Evolutionary conservation across 2,329 filamentous ascomycete genomes (phyloP), one percentile per base, ranked within the genome.

Genomic region (Neurospora sp.): DNA sequence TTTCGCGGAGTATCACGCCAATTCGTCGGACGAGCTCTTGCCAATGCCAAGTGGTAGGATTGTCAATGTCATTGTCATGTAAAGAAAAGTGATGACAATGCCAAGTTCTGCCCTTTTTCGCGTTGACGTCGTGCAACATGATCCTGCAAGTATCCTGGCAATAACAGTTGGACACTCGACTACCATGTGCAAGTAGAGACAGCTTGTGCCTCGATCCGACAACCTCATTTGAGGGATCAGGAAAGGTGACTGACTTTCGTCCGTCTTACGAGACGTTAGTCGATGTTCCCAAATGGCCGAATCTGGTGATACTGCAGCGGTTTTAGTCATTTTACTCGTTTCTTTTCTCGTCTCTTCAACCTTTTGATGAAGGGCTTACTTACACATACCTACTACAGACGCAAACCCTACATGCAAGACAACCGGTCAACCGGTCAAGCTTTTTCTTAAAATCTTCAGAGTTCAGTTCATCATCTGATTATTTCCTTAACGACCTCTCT

Each of bases 401-500:
- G 43, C 4, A 23, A 3, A 11, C 19, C 10, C 2, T 8, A 12
- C 43, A 23, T 11, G n/a, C 10, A 19, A 46, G n/a, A 46, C 17
- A 46, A 19, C 41, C 8, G 41, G 41, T 46, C 41, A 52, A 12
- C 10, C 19, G 8, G n/a, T 52, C 46, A 33, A 57, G 23, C 4
- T 28, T 28, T 28, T 28, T 28, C 28, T 28, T 28, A 28, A 28
- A 28, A 28, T 28, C 28, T 57, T 57, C 12, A 36, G 33, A 36
- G 33, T 36, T 36, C 33, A 33, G 12, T 8, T 2, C 3, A 33
- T 57, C 46, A 17, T 33, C 12, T 57, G 11, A 8, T 57, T 33
- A 0, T 8, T 0, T 11, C 6, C 2, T 33, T 8, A 1, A 15
- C 6, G 12, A 23, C 3, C 3, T 1, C 46, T 57, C 12, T 33